Conservation (phyloP, 2,329 filamentous ascomycete species). For the Talaromyces sp. region DNA sequence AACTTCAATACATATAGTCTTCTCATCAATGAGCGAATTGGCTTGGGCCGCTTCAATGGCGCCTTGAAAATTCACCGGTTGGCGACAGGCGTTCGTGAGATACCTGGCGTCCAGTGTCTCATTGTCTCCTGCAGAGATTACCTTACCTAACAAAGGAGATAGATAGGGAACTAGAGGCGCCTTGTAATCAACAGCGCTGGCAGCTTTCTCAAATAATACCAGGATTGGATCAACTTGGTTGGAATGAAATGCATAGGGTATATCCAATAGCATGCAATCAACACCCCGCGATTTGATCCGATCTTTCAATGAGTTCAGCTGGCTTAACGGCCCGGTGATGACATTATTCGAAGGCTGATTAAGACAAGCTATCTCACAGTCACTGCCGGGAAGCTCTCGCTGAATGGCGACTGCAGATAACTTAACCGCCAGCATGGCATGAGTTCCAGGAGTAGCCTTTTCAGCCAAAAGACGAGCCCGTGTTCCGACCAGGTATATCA, state of each 20-base stretch:
- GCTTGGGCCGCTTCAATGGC: slow-evolving; percentile 3
- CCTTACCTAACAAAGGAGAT: slow-evolving; percentile 41
- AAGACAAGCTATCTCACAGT: slow-evolving; percentile 30
- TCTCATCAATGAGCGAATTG: background rate
- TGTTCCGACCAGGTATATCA: slow-evolving; percentile 28
- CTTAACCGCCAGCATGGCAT: slow-evolving; percentile 6
- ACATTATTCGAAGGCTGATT: slow-evolving; percentile 41
- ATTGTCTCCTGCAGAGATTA: slow-evolving; percentile 24
- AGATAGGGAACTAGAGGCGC: slow-evolving; percentile 39
- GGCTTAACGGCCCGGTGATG: slow-evolving; percentile 32
- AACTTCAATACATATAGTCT: background rate
- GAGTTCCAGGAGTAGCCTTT: background rate
- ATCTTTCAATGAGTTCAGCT: slow-evolving; percentile 29
- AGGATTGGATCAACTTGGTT: slow-evolving; percentile 27
- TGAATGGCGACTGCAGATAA: background rate
- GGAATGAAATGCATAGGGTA: slow-evolving; percentile 45
- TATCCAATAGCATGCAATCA: slow-evolving; percentile 36
- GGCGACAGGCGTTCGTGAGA: slow-evolving; percentile 59
- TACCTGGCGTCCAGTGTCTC: slow-evolving; percentile 51
- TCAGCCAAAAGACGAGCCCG: slow-evolving; percentile 25
- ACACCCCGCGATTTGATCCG: background rate
- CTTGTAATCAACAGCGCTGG: slow-evolving; percentile 35
- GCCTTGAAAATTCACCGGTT: slow-evolving; percentile 56
- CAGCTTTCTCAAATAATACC: slow-evolving; percentile 33
- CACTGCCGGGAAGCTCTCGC: background rate